phyloP scores from a whole-genome alignment of 768 basidiomycete genomes.

The Butyriboletus loyo region DNA sequence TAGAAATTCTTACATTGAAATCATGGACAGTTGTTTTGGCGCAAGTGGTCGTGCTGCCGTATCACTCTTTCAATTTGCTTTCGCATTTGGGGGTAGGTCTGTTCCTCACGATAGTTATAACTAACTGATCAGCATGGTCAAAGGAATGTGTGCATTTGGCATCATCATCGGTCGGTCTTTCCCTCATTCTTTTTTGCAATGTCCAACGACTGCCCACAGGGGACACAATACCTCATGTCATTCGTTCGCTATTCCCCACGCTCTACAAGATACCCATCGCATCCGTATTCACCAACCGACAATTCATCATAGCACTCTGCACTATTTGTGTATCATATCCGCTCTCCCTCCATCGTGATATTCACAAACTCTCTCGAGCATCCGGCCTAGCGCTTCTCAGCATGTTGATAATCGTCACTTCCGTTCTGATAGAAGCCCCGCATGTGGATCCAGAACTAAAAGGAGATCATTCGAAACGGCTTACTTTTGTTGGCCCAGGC shows the following conservation, averaged over 20 bases:
- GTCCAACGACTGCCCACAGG: slow-evolving; percentile 40
- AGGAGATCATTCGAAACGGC: slow-evolving; percentile 72
- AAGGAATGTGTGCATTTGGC: slow-evolving; percentile 97
- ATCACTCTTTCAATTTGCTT: slow-evolving; percentile 96
- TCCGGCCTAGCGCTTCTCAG: slow-evolving; percentile 87
- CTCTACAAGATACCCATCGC: slow-evolving; percentile 67
- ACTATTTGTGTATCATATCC: slow-evolving; percentile 91
- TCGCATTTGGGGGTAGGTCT: slow-evolving; percentile 87
- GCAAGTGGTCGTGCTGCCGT: slow-evolving; percentile 87
- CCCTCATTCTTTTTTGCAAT: neutral
- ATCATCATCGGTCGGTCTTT: slow-evolving; percentile 72
- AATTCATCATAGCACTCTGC: slow-evolving; percentile 85
- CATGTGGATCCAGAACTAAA: slow-evolving; percentile 69
- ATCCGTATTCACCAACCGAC: slow-evolving; percentile 75
- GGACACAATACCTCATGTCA: slow-evolving; percentile 94
- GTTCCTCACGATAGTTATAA: neutral
- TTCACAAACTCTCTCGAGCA: slow-evolving; percentile 93
- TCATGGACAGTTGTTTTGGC: slow-evolving; percentile 94
- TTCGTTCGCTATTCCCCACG: slow-evolving; percentile 79
- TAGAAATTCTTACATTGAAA: slow-evolving; percentile 85
- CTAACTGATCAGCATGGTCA: slow-evolving; percentile 4
- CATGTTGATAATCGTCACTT: slow-evolving; percentile 90
- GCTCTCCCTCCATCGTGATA: slow-evolving; percentile 92
- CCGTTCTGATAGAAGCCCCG: slow-evolving; percentile 81
- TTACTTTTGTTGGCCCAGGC: slow-evolving; percentile 73